A percentile compares a stretch with the other conserved stretches of the same genome.
Evolutionary conservation across 1,284 basidiomycete species (phyloP).

Genomic region (Naganishia sp.): DNA sequence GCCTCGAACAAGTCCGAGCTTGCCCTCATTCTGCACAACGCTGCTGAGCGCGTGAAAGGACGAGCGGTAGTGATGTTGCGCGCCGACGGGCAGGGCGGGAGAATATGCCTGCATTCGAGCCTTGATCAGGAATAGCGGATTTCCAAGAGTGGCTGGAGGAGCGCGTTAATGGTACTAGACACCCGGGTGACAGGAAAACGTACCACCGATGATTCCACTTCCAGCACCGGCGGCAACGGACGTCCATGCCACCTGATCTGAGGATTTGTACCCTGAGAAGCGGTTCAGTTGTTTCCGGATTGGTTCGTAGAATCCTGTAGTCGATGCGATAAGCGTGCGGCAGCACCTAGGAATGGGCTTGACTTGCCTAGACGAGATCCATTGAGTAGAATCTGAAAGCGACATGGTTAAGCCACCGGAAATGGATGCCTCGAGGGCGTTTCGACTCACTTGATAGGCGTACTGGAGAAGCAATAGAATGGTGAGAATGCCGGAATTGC

Average conservation of each 20-base stretch:
- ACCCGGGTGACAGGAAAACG: too few species aligned
- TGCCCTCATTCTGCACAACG: slow-evolving; percentile 75
- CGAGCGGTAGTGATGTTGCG: slow-evolving; percentile 86
- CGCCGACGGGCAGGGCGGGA: slow-evolving; percentile 86
- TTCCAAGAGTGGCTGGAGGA: slow-evolving; percentile 76
- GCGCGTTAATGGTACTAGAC: background rate
- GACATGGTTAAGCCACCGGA: background rate
- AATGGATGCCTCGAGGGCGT: background rate
- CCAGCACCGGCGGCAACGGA: slow-evolving; percentile 81
- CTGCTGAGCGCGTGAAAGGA: slow-evolving; percentile 77
- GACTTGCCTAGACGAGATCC: slow-evolving; percentile 83
- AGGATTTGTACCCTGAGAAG: slow-evolving; percentile 64
- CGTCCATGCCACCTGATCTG: slow-evolving; percentile 69
- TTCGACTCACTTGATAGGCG: slow-evolving; percentile 73
- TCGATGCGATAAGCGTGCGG: background rate
- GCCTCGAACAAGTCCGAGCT: slow-evolving; percentile 79
- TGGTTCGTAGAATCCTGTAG: slow-evolving; percentile 91
- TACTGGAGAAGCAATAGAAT: slow-evolving; percentile 60
- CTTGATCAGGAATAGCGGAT: slow-evolving; percentile 94
- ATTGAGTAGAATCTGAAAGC: slow-evolving; percentile 77
- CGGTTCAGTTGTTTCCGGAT: slow-evolving; percentile 73
- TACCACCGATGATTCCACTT: slow-evolving; percentile 87
- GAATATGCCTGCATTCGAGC: slow-evolving; percentile 98
- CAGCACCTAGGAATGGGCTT: background rate
- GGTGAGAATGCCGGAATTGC: too few species aligned